Conservation (phyloP, 2,329 filamentous ascomycete species). For the Fusarium compactum region DNA sequence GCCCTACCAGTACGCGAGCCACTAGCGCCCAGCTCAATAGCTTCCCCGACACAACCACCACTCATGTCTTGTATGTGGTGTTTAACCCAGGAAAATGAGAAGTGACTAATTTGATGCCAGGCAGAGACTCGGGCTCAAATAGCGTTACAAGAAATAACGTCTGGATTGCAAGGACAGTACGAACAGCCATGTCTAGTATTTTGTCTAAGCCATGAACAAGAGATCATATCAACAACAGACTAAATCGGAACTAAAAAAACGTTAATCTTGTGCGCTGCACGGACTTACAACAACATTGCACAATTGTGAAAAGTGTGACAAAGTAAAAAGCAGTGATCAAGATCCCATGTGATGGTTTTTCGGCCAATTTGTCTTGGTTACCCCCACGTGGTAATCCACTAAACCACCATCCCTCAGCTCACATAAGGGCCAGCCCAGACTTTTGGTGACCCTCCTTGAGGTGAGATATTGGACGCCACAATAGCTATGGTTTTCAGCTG, state of each 20-base stretch:
- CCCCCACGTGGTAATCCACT: constrained; percentile 40
- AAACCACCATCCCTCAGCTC: not conserved
- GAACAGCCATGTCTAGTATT: constrained; percentile 47
- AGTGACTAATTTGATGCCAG: not conserved
- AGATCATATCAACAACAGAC: too few relatives aligned
- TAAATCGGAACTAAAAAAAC: not conserved
- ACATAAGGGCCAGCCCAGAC: constrained; percentile 8
- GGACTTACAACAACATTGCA: not conserved
- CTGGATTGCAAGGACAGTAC: constrained; percentile 50
- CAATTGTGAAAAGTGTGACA: constrained; percentile 29
- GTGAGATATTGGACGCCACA: constrained; percentile 28
- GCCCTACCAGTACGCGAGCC: constrained; percentile 47
- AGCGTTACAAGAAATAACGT: constrained; percentile 46
- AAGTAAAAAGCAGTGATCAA: constrained; percentile 45
- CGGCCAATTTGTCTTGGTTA: constrained; percentile 17
- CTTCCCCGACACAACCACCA: constrained; percentile 15
- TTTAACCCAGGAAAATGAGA: rapidly evolving
- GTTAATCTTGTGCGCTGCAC: not conserved
- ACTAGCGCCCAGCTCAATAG: not conserved
- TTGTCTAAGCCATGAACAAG: constrained; percentile 35
- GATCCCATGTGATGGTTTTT: constrained; percentile 8
- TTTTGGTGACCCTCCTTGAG: constrained; percentile 15
- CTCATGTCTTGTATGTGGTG: constrained; percentile 25
- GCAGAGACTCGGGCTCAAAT: not conserved
- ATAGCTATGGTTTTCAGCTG: not conserved